Evolutionary conservation across 164 flowering plant genomes (phyloP).

Genomic region (Houttuynia cordata): DNA sequence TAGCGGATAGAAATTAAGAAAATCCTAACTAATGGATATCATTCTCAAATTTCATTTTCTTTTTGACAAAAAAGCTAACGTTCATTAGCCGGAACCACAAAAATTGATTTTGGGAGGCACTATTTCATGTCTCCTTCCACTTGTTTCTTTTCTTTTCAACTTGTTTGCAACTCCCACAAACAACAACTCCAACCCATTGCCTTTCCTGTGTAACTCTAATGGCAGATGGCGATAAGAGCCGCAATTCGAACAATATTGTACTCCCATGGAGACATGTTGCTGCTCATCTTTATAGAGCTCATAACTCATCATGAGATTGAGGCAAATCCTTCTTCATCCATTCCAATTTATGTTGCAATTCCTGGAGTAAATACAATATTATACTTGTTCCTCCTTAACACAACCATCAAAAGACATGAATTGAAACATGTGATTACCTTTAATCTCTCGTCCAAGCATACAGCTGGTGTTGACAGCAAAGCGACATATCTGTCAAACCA

Average conservation of each 20-base stretch:
- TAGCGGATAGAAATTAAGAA: too few species aligned
- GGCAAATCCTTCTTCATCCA: slow-evolving; percentile 53
- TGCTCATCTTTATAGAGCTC: slow-evolving; percentile 2
- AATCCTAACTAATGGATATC: too few species aligned
- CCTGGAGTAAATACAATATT: slow-evolving; percentile 32
- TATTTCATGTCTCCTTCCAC: too few species aligned
- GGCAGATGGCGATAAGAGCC: neutral
- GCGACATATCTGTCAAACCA: slow-evolving; percentile 60
- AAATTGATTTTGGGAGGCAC: too few species aligned
- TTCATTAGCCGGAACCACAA: too few species aligned
- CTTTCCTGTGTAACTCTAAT: neutral
- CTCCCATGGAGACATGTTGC: neutral
- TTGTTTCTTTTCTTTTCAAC: neutral
- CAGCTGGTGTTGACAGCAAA: slow-evolving; percentile 65
- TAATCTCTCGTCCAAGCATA: slow-evolving; percentile 70
- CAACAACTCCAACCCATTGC: too few species aligned
- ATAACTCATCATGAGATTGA: slow-evolving; percentile 67
- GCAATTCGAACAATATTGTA: neutral
- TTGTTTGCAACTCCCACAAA: neutral
- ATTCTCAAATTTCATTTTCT: too few species aligned
- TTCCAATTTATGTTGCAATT: slow-evolving; percentile 60
- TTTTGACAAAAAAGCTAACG: too few species aligned
- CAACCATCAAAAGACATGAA: neutral
- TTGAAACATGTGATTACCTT: slow-evolving; percentile 32
- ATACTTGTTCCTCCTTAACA: neutral